Evolutionary conservation across 2,329 filamentous ascomycete species (phyloP).

Genomic region (Fusarium xylarioides): DNA sequence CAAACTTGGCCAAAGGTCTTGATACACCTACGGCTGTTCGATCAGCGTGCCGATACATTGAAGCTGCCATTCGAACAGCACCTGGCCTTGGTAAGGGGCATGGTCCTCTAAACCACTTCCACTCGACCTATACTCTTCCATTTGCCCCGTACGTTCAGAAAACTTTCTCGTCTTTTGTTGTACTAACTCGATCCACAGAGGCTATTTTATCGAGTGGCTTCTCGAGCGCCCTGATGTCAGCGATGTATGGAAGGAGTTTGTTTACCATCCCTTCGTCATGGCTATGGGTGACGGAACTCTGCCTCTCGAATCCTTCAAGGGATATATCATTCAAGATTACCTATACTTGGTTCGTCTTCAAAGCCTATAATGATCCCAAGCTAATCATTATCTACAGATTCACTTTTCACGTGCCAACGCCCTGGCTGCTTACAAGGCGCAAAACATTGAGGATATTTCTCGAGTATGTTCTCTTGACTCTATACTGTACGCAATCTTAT

Average conservation of each 20-base stretch:
- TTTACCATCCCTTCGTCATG: slow-evolving; percentile 84
- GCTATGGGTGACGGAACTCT: slow-evolving; percentile 79
- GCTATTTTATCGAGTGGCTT: slow-evolving; percentile 84
- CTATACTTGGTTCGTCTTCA: slow-evolving; percentile 74
- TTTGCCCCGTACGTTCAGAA: slow-evolving; percentile 66
- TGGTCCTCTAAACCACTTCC: slow-evolving; percentile 82
- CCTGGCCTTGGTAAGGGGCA: slow-evolving; percentile 70
- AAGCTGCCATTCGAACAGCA: slow-evolving; percentile 74
- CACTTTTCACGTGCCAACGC: slow-evolving; percentile 91
- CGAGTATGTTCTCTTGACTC: slow-evolving; percentile 58
- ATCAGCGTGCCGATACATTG: slow-evolving; percentile 75
- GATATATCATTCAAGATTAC: slow-evolving; percentile 93
- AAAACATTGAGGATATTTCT: slow-evolving; percentile 75
- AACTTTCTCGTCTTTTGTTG: rapidly evolving
- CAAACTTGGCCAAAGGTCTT: slow-evolving; percentile 71
- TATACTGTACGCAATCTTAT: background rate
- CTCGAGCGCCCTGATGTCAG: slow-evolving; percentile 79
- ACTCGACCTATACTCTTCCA: slow-evolving; percentile 73
- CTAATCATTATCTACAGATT: slow-evolving; percentile 57
- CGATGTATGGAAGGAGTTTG: slow-evolving; percentile 77
- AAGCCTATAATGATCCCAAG: rapidly evolving
- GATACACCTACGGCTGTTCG: slow-evolving; percentile 68
- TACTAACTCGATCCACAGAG: slow-evolving; percentile 54
- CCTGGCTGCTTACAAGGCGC: slow-evolving; percentile 85
- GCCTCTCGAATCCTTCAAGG: slow-evolving; percentile 80